Percentiles rank a stretch among this genome's conserved stretches.
phyloP scores from a whole-genome alignment of 2,329 filamentous ascomycete species.

The Epichloe scottii region DNA sequence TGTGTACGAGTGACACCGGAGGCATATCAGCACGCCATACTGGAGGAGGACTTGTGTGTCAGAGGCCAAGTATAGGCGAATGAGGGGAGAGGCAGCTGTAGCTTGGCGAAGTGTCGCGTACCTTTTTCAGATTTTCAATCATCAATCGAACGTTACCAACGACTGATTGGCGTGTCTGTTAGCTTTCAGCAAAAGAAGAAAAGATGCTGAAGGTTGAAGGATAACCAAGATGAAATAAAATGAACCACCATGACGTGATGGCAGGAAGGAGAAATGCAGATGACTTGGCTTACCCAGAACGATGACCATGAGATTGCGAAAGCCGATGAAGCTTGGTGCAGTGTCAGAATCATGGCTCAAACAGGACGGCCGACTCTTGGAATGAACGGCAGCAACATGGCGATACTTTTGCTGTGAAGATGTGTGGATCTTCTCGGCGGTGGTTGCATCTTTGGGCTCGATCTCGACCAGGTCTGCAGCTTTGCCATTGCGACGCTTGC shows the following conservation, averaged over 20 bases:
- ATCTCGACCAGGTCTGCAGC: constrained; percentile 15
- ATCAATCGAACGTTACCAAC: constrained; percentile 88
- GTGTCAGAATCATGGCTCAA: constrained; percentile 69
- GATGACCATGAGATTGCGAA: constrained; percentile 92
- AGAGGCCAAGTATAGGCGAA: background rate
- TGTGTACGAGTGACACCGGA: constrained; percentile 80
- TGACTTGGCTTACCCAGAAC: constrained; percentile 54
- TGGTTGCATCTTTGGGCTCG: constrained; percentile 13
- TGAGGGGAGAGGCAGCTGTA: background rate
- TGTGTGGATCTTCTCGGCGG: constrained; percentile 11
- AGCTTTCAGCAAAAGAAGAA: background rate
- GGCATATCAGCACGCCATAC: constrained; percentile 91
- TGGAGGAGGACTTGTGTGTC: constrained; percentile 21
- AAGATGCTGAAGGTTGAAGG: too few relatives aligned
- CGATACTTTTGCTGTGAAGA: constrained; percentile 56
- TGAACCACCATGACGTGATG: constrained; percentile 10
- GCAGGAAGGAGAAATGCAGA: background rate
- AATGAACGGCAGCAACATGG: constrained; percentile 82
- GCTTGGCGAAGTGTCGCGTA: constrained; percentile 18
- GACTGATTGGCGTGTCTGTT: constrained; percentile 36
- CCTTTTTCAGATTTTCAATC: constrained; percentile 95
- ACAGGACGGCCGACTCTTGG: constrained; percentile 57
- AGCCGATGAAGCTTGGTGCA: constrained; percentile 79
- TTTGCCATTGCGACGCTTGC: constrained; percentile 11
- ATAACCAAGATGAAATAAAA: background rate